A percentile compares a stretch with the other conserved stretches of the same genome.
These are phyloP conservation scores for Volvariella volvacea DNA, from an alignment of 1,284 basidiomycete genomes.

Conservation along the genomic window DNA sequence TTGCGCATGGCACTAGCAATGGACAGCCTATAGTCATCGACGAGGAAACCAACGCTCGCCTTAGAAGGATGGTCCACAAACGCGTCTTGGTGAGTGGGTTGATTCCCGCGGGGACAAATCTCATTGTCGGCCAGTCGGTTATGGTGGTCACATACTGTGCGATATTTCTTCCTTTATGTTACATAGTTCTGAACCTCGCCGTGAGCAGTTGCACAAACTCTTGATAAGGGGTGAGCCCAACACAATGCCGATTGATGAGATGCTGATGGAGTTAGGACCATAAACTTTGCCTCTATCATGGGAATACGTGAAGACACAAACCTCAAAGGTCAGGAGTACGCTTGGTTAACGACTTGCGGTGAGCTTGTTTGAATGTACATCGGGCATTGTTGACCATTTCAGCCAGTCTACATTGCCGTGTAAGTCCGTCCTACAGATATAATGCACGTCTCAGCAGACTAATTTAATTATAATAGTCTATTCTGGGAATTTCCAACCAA, in stretches of 20 bases:
- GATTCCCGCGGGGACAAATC: conserved; percentile 1
- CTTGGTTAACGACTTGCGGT: conserved; percentile 46
- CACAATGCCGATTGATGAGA: background rate
- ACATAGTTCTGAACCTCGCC: conserved; percentile 5
- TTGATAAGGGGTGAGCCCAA: conserved; percentile 40
- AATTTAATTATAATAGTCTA: conserved; percentile 21
- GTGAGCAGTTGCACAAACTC: conserved; percentile 33
- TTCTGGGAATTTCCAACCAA: conserved; percentile 46
- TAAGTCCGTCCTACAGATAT: conserved; percentile 10
- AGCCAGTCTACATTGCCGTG: conserved; percentile 37
- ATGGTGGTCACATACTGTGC: conserved; percentile 51
- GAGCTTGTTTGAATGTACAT: conserved; percentile 11
- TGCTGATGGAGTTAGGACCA: conserved; percentile 23
- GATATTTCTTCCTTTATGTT: conserved; percentile 3
- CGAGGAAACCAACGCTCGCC: conserved; percentile 35
- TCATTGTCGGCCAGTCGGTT: conserved; percentile 21
- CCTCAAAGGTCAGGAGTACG: conserved; percentile 42
- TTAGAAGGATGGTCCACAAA: conserved; percentile 45
- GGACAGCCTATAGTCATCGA: conserved; percentile 29
- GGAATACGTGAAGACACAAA: conserved; percentile 39
- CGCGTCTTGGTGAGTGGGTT: conserved; percentile 32
- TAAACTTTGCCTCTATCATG: conserved; percentile 54
- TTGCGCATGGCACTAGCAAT: conserved; percentile 23
- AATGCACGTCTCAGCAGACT: background rate
- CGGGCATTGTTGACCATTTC: background rate